Conservation (phyloP, 192 early-diverging fungal genomes). For the Mortierella antarctica region DNA sequence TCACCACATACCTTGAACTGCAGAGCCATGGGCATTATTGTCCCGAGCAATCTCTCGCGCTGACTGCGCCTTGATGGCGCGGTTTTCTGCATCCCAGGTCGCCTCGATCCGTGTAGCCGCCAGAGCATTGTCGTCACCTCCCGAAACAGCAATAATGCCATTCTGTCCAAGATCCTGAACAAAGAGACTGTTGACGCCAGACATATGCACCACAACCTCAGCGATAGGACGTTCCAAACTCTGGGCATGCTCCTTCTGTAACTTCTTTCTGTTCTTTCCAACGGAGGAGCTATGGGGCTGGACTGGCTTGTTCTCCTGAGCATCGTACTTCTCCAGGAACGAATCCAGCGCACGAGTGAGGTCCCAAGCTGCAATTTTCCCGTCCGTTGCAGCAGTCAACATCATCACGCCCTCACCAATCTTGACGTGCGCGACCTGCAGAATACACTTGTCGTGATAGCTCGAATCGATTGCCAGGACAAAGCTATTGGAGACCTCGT, state of each 20-base stretch:
- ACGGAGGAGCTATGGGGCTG: constrained; percentile 5
- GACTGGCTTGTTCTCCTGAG: constrained; percentile 1
- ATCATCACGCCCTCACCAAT: constrained; percentile 55
- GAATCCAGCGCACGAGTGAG: constrained; percentile 33
- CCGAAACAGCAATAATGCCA: constrained; percentile 65
- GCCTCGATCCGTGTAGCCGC: constrained; percentile 36
- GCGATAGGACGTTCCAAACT: constrained; percentile 1
- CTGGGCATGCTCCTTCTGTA: constrained; percentile 22
- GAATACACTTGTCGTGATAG: constrained; percentile 73
- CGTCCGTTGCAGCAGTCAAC: constrained; percentile 67
- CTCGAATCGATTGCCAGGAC: constrained; percentile 57
- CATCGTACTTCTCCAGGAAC: constrained; percentile 19
- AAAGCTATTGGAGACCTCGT: constrained; percentile 61
- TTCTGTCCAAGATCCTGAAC: constrained; percentile 27
- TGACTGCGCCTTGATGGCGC: neutral
- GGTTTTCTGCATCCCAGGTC: constrained; percentile 1
- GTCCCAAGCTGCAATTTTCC: constrained; percentile 65
- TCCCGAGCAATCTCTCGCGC: constrained; percentile 30
- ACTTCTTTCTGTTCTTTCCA: constrained; percentile 23
- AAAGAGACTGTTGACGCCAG: constrained; percentile 81
- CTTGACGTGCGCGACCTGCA: constrained; percentile 61
- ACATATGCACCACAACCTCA: constrained; percentile 64
- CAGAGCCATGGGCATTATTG: constrained; percentile 71
- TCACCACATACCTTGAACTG: constrained; percentile 67
- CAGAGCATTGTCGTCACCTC: constrained; percentile 83